Conservation (phyloP, 176 grass and related monocot genomes). For the Thinopyrum elongatum region DNA sequence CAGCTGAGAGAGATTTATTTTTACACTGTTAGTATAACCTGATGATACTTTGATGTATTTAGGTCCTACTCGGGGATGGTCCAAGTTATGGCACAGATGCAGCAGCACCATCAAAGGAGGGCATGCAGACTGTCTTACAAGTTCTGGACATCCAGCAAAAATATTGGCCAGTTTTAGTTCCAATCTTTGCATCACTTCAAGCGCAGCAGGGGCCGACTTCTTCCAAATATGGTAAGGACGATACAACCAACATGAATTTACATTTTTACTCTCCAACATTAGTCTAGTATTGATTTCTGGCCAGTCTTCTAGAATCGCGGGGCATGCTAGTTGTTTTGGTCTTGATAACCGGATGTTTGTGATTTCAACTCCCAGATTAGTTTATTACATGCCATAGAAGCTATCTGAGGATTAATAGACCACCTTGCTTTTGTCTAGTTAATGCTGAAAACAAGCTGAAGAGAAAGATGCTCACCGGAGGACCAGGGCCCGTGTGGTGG, state of each 20-base stretch:
- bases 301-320: neutral
- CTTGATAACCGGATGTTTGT: slow-evolving; percentile 5
- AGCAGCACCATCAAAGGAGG: slow-evolving; percentile 60
- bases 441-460: slow-evolving; percentile 43
- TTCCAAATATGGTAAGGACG: slow-evolving; percentile 64
- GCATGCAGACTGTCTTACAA: slow-evolving; percentile 61
- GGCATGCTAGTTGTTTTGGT: neutral
- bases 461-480: slow-evolving; percentile 44
- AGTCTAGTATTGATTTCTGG: neutral
- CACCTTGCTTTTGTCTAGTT: slow-evolving; percentile 8
- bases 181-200: slow-evolving; percentile 53
- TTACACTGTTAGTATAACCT: neutral
- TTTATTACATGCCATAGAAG: neutral
- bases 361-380: neutral
- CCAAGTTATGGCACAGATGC: slow-evolving; percentile 26
- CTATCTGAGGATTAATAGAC: slow-evolving; percentile 7
- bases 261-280: neutral
- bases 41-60: slow-evolving; percentile 28
- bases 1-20: neutral
- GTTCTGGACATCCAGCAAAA: slow-evolving; percentile 67
- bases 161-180: slow-evolving; percentile 75
- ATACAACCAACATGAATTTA: neutral
- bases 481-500: slow-evolving; percentile 82
- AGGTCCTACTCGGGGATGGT: slow-evolving; percentile 73
- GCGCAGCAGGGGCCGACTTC: slow-evolving; percentile 48